Evolutionary conservation across 1,284 basidiomycete genomes (phyloP).

Genomic region (Cutaneotrichosporon mucoides): DNA sequence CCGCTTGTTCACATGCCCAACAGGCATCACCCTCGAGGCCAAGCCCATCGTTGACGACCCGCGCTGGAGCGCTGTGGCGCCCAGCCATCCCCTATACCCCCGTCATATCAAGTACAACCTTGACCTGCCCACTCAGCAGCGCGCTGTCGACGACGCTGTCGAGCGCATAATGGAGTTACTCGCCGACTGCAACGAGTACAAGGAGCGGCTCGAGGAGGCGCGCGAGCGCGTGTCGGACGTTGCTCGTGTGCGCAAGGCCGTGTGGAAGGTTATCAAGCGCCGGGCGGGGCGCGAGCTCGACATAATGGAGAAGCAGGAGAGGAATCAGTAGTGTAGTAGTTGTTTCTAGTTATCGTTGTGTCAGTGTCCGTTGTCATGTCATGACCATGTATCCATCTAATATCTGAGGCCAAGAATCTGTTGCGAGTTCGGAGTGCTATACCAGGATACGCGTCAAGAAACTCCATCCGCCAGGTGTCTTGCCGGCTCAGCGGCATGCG

Average conservation of each 20-base stretch:
- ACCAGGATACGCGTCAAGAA: too few species aligned
- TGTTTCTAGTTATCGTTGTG: background rate
- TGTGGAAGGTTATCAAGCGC: constrained; percentile 52
- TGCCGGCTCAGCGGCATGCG: too few species aligned
- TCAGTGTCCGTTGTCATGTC: background rate
- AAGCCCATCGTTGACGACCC: constrained; percentile 34
- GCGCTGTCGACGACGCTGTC: constrained; percentile 46
- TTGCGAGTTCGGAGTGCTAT: too few species aligned
- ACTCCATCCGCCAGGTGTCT: too few species aligned
- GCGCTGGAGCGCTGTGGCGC: constrained; percentile 2
- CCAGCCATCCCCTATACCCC: constrained; percentile 23
- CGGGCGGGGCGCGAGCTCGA: constrained; percentile 41
- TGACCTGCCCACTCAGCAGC: constrained; percentile 42
- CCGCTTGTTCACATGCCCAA: constrained; percentile 43
- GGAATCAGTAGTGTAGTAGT: background rate
- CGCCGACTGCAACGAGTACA: constrained; percentile 53
- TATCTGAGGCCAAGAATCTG: too few species aligned
- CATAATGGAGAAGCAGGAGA: constrained; percentile 17
- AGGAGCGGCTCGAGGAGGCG: constrained; percentile 53
- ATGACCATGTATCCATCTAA: background rate
- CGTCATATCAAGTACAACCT: constrained; percentile 41
- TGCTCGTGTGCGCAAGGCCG: constrained; percentile 49
- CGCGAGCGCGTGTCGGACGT: constrained; percentile 51
- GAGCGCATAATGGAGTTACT: constrained; percentile 50
- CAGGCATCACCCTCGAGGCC: constrained; percentile 44